A percentile compares a stretch with the other conserved stretches of the same genome.
Conservation (phyloP, 2,329 filamentous ascomycete genomes). For the Colletotrichum higginsianum region DNA sequence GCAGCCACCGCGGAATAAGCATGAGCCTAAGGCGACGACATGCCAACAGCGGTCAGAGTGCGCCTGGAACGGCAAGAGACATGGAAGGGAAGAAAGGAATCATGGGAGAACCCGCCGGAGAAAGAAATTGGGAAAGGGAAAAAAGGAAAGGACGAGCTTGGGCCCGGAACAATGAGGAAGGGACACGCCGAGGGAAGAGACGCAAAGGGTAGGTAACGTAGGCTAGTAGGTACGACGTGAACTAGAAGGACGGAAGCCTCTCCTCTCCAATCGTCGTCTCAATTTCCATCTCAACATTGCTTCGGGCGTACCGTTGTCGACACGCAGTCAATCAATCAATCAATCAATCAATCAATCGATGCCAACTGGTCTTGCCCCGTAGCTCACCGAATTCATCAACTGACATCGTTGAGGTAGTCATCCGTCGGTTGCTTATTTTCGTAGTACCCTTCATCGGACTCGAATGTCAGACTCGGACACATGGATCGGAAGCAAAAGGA, state of each 20-base stretch:
- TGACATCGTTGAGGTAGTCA: slow-evolving; percentile 2
- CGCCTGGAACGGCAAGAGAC: slow-evolving; percentile 16
- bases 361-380: not conserved
- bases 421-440: slow-evolving; percentile 20
- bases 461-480: slow-evolving; percentile 6
- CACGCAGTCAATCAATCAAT: not conserved
- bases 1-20: slow-evolving; percentile 39
- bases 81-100: slow-evolving; percentile 13
- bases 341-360: slow-evolving; percentile 14
- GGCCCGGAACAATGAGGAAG: not conserved
- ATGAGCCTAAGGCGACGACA: slow-evolving; percentile 42
- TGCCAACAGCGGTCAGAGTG: slow-evolving; percentile 1
- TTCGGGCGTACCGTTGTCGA: not conserved
- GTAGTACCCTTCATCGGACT: slow-evolving; percentile 20
- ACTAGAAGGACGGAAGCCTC: not conserved
- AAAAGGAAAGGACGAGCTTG: not conserved
- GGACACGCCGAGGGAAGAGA: not conserved
- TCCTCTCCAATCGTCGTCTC: not conserved
- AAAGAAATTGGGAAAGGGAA: not conserved
- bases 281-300: not conserved
- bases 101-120: not conserved
- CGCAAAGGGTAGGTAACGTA: not conserved
- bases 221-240: too few species aligned
- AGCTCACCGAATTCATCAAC: slow-evolving; percentile 15
- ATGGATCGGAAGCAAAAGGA: slow-evolving; percentile 30